These are phyloP conservation scores for Ophiostoma ulmi DNA, from an alignment of 2,329 filamentous ascomycete genomes.

Conservation along the genomic window DNA sequence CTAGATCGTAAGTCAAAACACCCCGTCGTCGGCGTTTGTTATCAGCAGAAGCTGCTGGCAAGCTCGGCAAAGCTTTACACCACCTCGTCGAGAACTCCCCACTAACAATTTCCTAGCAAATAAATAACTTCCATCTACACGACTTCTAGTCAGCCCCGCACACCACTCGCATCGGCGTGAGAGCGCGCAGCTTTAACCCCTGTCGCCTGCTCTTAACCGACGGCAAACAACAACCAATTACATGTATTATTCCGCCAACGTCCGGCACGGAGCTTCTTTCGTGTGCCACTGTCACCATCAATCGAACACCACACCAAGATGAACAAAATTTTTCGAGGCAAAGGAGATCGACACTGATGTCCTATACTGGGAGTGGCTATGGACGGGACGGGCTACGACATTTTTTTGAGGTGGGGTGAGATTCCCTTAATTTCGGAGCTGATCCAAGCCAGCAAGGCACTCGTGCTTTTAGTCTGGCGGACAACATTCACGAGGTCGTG, in stretches of 20 bases:
- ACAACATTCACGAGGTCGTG: conserved; percentile 21
- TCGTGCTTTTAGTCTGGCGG: conserved; percentile 15
- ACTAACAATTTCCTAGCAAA: conserved; percentile 24
- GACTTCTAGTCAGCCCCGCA: conserved; percentile 24
- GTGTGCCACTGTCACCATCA: conserved; percentile 17
- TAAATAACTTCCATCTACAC: conserved; percentile 24
- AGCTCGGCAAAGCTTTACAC: neutral
- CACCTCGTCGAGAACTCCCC: neutral
- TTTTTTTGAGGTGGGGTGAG: conserved; percentile 20
- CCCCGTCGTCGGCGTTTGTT: neutral
- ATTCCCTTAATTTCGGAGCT: conserved; percentile 15
- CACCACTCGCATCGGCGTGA: conserved; percentile 18
- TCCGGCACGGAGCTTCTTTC: conserved; percentile 13
- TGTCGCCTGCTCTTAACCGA: neutral
- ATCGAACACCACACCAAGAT: conserved; percentile 6
- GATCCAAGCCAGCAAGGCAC: conserved; percentile 14
- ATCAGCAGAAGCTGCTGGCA: neutral
- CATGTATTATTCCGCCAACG: conserved; percentile 11
- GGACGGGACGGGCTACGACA: conserved; percentile 6
- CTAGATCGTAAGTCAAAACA: conserved; percentile 70
- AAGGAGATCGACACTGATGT: conserved; percentile 16
- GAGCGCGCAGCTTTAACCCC: conserved; percentile 14
- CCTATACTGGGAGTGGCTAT: conserved; percentile 9
- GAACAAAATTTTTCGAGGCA: neutral
- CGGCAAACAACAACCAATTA: conserved; percentile 8